Evolutionary conservation across 2,329 filamentous ascomycete genomes (phyloP), one percentile per base, ranked within the genome.

Genomic region (Talaromyces sp.): DNA sequence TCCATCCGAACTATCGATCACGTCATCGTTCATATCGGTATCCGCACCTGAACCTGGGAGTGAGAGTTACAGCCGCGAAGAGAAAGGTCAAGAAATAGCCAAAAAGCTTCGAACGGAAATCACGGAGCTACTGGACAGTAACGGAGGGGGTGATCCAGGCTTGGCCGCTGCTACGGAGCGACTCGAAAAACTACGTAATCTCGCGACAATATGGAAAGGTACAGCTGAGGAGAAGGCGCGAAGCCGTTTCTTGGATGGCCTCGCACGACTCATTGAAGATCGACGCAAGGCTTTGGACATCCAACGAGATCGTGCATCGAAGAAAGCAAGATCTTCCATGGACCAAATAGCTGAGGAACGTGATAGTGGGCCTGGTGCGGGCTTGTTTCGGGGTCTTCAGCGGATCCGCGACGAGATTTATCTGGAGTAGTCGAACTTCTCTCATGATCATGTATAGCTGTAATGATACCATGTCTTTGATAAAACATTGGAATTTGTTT

Each of bases 141-240:
- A 83, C 7, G 79, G 83, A 0, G 87, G 89, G 52, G 84, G 87
- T 0, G 82, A 89, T 13, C 83, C 84, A 52, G 91, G 91, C 16
- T 82, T 95, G 9, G 73, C 76, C 7, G 88, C 88, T 65, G 95
- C 95, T 0, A 86, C 86, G 13, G 84, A 84, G 63, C 83, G 91
- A 52, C 88, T 98, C 14, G 89, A 92, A 72, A 87, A 91, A 73
- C 83, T 98, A 64, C 89, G 92, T 72, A 85, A 88, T 68, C 79
- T 98, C 68, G 87, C 88, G 3, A 80, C 80, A n/a, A 88, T 99
- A 24, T 99, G 95, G 93, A 94, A 90, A 75, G 93, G 93, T n/a
- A 97, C 95, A 2, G 90, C 91, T 0, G 95, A 99, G 79, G 95
- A 98, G 76, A 96, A 91, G 78, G 92, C 92, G 6, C 84, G 95